phyloP scores from a whole-genome alignment of 164 flowering plant genomes.

The Protea cynaroides region DNA sequence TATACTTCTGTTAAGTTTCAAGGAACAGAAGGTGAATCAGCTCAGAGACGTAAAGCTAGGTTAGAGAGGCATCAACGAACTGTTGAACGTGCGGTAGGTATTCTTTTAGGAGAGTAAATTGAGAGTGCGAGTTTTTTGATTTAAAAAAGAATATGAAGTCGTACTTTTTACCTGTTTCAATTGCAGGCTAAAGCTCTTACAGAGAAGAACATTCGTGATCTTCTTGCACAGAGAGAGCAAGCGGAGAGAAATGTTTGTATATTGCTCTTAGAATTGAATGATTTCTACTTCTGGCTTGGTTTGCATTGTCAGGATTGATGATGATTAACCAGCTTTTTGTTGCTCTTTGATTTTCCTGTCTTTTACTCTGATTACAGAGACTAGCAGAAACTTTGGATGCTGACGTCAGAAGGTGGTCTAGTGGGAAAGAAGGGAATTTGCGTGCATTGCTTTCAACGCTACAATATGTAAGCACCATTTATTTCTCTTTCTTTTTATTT shows the following conservation, averaged over 20 bases:
- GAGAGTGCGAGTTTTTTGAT: background rate
- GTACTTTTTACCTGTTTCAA: conserved; percentile 14
- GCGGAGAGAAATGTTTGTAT: conserved; percentile 74
- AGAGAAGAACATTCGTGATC: conserved; percentile 86
- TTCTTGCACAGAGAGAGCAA: conserved; percentile 77
- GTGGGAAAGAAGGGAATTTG: conserved; percentile 81
- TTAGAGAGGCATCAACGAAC: conserved; percentile 83
- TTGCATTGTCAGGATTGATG: background rate
- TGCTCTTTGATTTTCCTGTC: background rate
- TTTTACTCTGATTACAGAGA: conserved; percentile 46
- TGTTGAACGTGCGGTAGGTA: conserved; percentile 82
- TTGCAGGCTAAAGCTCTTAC: conserved; percentile 91
- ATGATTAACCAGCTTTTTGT: background rate
- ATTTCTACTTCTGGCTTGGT: conserved; percentile 3
- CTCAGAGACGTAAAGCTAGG: conserved; percentile 84
- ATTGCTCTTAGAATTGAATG: conserved; percentile 5
- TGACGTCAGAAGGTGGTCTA: conserved; percentile 88
- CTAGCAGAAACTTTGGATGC: conserved; percentile 80
- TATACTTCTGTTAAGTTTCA: conserved; percentile 20
- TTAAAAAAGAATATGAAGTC: background rate
- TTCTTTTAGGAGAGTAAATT: background rate
- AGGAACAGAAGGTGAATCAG: conserved; percentile 74
- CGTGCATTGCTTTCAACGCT: conserved; percentile 90
- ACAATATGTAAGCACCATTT: conserved; percentile 68
- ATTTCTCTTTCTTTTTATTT: background rate